Base-by-base conservation (phyloP, 2,329 filamentous ascomycete genomes). In the Arthroderma sp. region DNA sequence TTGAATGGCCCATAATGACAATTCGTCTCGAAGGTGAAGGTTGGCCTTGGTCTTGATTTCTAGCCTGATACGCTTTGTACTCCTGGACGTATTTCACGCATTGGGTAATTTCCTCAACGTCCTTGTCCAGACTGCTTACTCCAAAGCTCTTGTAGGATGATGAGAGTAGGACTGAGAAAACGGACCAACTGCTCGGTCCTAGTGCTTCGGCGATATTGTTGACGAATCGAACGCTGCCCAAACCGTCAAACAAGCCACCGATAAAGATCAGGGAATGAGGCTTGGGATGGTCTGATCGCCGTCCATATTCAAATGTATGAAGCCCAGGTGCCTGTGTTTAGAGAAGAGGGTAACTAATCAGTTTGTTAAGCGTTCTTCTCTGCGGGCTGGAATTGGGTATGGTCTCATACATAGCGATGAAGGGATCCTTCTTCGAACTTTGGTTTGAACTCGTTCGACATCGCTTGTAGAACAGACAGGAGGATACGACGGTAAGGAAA, bases 1-100 rank as follows among this genome's bases (percentile, higher is more conserved):
- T 84, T 1, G 75, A 80, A 53, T 83, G 78, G 2, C 80, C 80
- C 74, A 84, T 78, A 9, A 83, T 59, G 28, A 81, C 74, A n/a
- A 83, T 59, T 44, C 77, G 78, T 1, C 66, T 68, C 3, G 66
- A 28, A 29, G 43, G 43, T 4, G 6, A 8, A 29, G 46, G 34
- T 22, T 32, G 9, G 7, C 29, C 6, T 11, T 8, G 7, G 39
- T 41, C 10, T 47, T 54, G 1, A 48, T 41, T 2, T 22, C 15
- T 3, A 53, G 47, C 33, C 30, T 49, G 37, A 7, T 28, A 29
- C 7, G 27, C 38, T 42, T 66, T 66, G 38, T 60, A 55, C 0
- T 54, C 46, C 8, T 62, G 64, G 48, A 78, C 69, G 50, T 75
- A 77, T 8, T 59, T 45, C 1, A 78, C 69, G 48, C 72, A 71